Percentiles rank a stretch among this genome's conserved stretches.
phyloP scores from a whole-genome alignment of 1,284 basidiomycete genomes.

The Austropuccinia psidii region DNA sequence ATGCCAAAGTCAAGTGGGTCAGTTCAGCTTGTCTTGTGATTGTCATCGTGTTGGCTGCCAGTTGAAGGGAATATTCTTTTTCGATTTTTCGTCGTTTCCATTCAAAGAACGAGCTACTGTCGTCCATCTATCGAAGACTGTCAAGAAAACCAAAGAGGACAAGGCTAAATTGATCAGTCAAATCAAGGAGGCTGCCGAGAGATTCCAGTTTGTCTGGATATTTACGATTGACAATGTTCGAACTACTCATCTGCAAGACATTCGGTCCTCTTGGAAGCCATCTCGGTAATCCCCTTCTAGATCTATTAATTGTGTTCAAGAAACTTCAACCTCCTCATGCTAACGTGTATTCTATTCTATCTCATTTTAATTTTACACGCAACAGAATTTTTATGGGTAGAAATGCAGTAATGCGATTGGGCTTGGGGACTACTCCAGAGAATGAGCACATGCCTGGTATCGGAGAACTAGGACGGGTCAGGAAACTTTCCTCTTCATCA shows the following conservation, averaged over 20 bases:
- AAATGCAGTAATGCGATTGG: constrained; percentile 89
- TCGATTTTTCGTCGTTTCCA: constrained; percentile 41
- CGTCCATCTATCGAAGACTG: constrained; percentile 54
- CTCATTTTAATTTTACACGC: constrained; percentile 52
- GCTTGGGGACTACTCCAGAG: constrained; percentile 77
- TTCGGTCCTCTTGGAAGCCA: constrained; percentile 85
- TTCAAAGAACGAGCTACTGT: constrained; percentile 48
- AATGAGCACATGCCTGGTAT: constrained; percentile 77
- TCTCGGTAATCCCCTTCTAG: constrained; percentile 30
- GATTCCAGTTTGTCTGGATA: constrained; percentile 90
- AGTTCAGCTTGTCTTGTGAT: not conserved
- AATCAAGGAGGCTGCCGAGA: constrained; percentile 53
- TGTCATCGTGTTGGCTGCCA: constrained; percentile 35
- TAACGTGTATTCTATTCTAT: not conserved
- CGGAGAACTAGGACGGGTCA: constrained; percentile 67
- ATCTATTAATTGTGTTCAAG: not conserved
- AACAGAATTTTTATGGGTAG: constrained; percentile 82
- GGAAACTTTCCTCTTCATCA: constrained; percentile 43
- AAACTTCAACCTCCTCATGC: not conserved
- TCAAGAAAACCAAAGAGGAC: constrained; percentile 48
- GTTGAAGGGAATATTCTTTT: not conserved
- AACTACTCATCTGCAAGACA: constrained; percentile 86
- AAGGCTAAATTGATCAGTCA: not conserved
- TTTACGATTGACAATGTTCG: constrained; percentile 93
- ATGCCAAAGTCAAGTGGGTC: constrained; percentile 85